A percentile compares a stretch with the other conserved stretches of the same genome.
phyloP scores from a whole-genome alignment of 2,329 filamentous ascomycete genomes.

The Aspergillus arachidicola region DNA sequence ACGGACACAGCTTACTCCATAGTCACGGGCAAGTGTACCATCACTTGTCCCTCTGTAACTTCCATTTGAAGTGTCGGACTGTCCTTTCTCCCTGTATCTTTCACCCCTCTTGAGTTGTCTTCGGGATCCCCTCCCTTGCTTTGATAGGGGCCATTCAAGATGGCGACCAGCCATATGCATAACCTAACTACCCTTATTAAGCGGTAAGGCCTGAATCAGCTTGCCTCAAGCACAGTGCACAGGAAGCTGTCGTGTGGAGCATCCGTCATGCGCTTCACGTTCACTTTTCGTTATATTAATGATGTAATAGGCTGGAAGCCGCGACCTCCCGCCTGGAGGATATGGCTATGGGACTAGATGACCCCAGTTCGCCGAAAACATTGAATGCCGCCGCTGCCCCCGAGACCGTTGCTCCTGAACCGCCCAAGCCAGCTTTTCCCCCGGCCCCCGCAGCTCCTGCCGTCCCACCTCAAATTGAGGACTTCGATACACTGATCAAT shows the following conservation, averaged over 20 bases:
- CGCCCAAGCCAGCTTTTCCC: conserved; percentile 40
- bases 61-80: background rate
- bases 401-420: conserved; percentile 26
- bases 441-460: conserved; percentile 58
- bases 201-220: conserved; percentile 64
- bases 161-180: conserved; percentile 86
- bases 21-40: background rate
- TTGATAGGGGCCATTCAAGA: conserved; percentile 39
- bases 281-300: conserved; percentile 28
- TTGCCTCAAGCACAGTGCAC: background rate
- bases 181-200: conserved; percentile 98
- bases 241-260: background rate
- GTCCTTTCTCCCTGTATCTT: conserved; percentile 52
- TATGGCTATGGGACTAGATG: conserved; percentile 74
- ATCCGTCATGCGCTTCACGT: background rate
- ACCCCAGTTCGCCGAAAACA: conserved; percentile 50
- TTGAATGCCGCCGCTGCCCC: conserved; percentile 25
- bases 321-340: conserved; percentile 95
- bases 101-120: conserved; percentile 14
- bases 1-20: conserved; percentile 1
- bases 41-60: background rate
- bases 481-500: conserved; percentile 80
- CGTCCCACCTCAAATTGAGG: conserved; percentile 77
- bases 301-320: conserved; percentile 80
- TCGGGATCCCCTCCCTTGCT: conserved; percentile 16